These are phyloP conservation scores for Austroboletus novae-zelandiae DNA, from an alignment of 1,284 basidiomycete genomes.

Conservation along the genomic window DNA sequence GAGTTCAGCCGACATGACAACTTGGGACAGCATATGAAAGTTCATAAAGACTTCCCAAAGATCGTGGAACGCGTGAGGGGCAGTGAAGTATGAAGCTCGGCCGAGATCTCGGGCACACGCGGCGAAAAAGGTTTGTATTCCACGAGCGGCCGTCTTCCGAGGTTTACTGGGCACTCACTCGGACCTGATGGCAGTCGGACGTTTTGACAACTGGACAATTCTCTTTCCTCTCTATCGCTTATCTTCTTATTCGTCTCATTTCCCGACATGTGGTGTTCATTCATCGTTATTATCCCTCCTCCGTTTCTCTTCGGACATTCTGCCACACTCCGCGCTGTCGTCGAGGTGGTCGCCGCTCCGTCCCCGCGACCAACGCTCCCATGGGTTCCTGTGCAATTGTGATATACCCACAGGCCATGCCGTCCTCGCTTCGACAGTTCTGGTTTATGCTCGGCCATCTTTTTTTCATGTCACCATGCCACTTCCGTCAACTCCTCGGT, in stretches of 20 bases:
- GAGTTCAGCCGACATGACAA: slow-evolving; percentile 86
- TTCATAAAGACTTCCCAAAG: slow-evolving; percentile 46
- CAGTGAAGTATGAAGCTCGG: slow-evolving; percentile 21
- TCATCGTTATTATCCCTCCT: slow-evolving; percentile 21
- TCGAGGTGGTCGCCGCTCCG: slow-evolving; percentile 18
- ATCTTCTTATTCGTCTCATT: slow-evolving; percentile 28
- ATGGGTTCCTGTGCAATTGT: slow-evolving; percentile 12
- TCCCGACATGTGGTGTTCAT: slow-evolving; percentile 25
- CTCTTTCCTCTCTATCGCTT: slow-evolving; percentile 23
- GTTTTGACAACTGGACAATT: slow-evolving; percentile 24
- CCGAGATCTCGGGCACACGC: slow-evolving; percentile 6
- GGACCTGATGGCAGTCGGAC: slow-evolving; percentile 27
- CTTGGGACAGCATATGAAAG: slow-evolving; percentile 74
- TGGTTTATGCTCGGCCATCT: slow-evolving; percentile 20
- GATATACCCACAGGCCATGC: slow-evolving; percentile 26
- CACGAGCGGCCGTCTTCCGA: slow-evolving; percentile 14
- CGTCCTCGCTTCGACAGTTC: slow-evolving; percentile 16
- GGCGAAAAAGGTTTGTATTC: slow-evolving; percentile 19
- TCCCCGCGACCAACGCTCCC: slow-evolving; percentile 12
- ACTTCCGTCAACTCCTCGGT: slow-evolving; percentile 26
- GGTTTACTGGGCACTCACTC: slow-evolving; percentile 16
- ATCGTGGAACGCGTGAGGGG: slow-evolving; percentile 27
- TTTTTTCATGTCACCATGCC: slow-evolving; percentile 22
- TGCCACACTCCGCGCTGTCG: slow-evolving; percentile 16
- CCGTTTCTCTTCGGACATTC: slow-evolving; percentile 27